Evolutionary conservation across 2,329 filamentous ascomycete species (phyloP), one percentile per base, ranked within the genome.

Genomic region (Furcasterigmium sp.): DNA sequence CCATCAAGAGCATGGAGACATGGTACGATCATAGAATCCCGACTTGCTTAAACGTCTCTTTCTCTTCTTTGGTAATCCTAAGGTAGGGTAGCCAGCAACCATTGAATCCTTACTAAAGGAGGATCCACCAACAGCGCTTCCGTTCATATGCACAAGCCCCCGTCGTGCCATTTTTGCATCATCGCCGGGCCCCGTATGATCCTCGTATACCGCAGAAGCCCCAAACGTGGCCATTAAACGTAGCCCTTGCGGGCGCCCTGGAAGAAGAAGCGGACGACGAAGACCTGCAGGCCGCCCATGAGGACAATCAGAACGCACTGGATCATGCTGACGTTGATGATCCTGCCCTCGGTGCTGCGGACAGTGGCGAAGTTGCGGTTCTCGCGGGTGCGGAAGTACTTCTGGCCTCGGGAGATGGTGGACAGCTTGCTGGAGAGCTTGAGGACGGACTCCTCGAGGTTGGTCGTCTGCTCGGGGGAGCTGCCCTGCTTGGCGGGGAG

Each of bases 341-440:
- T 98, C 51, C 93, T 79, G 63, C 81, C 82, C 75, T 98, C 93
- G 32, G 93, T 98, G 70, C 91, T 96, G 64, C 88, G 80, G 56
- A 98, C 93, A 9, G 93, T 98, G 71, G 88, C 94, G 70, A 98
- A 97, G 71, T 98, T 98, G 49, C 93, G 81, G 77, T 98, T 98
- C 76, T 98, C 93, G 53, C 93, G 84, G 3, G 93, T 98, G 50
- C 94, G 87, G 82, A 98, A 98, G 75, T 98, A 98, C 66, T 98
- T 98, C 62, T 98, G 93, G 73, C 95, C 96, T 59, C 93, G 82
- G 34, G 87, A 90, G 61, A 98, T 93, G 49, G 91, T 96, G 13
- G 90, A 95, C 40, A 98, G 73, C 61, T 95, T 89, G 51, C 88
- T 84, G 11, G 90, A 95, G 47, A 98, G 78, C 73, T 95, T 96